Base-by-base conservation (phyloP, 2,329 filamentous ascomycete species). In the Diaporthe aspalathi region DNA sequence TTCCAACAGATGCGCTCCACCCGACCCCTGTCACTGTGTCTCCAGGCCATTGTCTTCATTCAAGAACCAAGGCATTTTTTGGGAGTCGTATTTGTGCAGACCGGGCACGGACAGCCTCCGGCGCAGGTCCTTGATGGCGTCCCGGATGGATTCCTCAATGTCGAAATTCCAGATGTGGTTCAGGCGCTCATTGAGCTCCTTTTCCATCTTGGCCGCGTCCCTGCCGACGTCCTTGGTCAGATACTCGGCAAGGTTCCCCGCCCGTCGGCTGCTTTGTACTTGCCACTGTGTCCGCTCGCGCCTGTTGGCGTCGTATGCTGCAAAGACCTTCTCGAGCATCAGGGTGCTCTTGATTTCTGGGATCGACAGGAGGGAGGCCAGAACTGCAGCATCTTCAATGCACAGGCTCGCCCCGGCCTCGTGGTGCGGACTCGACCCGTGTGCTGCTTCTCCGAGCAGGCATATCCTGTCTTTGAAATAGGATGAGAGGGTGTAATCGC, bases 371-470 rank as follows among this genome's bases (percentile, higher is more conserved):
- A 90, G 76, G 3, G 83, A 81, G 0, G 84, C 82, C 1, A 85
- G 76, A 2, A 84, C 78, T 20, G 81, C 80, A 1, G 79, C 81
- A 71, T 90, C 87, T 73, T 89, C 87, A 70, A 91, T 86, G 1
- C 86, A 87, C 75, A 90, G 84, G 1, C 87, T 88, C 0, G 87
- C 85, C 2, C 89, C 89, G 1, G 89, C 85, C 0, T 89, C 89
- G 52, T 89, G 86, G 49, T 89, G 86, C 0, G 90, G 90, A 0
- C 88, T 87, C 49, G 87, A 87, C 0, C 89, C 89, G 76, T 92
- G 90, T 0, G 90, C 90, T 0, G 90, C 89, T 75, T 92, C 90
- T 17, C 90, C 90, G 0, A 89, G 78, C 2, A 91, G 81, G 47
- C 82, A 84, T 29, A 87, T 75, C 0, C 84, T 80, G 9, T 81